Base-by-base conservation (phyloP, 352 stramenopile species). In the Phytopythium ostracodes region DNA sequence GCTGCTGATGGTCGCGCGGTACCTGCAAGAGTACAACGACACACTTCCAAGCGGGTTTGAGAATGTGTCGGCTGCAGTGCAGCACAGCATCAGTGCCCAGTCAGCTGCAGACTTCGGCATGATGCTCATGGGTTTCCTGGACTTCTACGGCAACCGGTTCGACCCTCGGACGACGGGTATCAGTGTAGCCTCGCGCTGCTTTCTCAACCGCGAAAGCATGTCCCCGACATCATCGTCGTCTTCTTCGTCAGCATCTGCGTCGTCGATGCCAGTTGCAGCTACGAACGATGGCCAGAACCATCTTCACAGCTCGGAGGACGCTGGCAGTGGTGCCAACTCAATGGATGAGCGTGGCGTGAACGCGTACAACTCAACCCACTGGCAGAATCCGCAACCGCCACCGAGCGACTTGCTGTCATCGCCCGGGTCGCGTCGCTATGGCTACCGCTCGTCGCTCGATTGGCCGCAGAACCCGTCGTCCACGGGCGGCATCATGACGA, bases 61-160 rank as follows among this genome's bases (percentile, higher is more conserved):
- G 25, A 83, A 88, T 54, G 79, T 78, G 53, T 86, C 77, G 18
- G 69, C 73, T 17, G 76, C 78, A 25, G 79, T 86, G 10, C 75
- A 84, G 24, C 77, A 87, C 59, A 85, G 73, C 43, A 70, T 84
- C 35, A 87, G 73, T 17, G 70, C 76, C 56, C 79, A 84, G n/a
- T 88, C 86, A 31, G 77, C 76, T 24, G 77, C 87, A 5, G 96
- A 99, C 65, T 97, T 97, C 60, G 96, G 96, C 27, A 93, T 97
- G 40, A 84, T 99, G 58, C 77, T 99, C 1, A 97, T 98, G 86
- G 96, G 95, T 0, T 97, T 99, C 60, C 79, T 99, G 12, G 95
- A 99, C 60, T 99, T 99, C 66, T 99, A 98, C 71, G 96, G 97
- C 22, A 99, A 98, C 57, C 88, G 84, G 0, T 97, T 98, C 55